Conservation (phyloP, 345 rosid genomes). For the Eucalyptus curtisii region DNA sequence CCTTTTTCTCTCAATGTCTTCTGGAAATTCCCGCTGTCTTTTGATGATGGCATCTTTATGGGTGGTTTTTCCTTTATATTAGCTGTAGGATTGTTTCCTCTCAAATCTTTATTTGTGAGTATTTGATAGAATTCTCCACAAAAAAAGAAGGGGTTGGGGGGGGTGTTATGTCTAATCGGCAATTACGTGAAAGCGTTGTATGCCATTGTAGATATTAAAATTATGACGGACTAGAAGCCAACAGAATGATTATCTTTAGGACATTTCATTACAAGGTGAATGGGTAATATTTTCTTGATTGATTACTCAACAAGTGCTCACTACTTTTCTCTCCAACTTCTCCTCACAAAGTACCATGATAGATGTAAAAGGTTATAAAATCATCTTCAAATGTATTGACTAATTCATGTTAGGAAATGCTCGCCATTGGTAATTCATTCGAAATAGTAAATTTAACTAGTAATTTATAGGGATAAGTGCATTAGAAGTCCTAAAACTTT, state of each 20-base stretch:
- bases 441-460: background rate
- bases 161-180: background rate
- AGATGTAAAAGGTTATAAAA: background rate
- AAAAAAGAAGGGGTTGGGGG: accelerated
- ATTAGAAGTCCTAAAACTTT: too few species aligned
- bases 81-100: background rate
- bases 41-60: background rate
- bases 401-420: background rate
- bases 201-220: background rate
- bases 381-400: background rate
- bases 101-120: background rate
- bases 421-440: background rate
- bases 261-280: background rate
- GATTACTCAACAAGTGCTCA: background rate
- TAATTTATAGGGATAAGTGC: background rate
- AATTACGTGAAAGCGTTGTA: background rate
- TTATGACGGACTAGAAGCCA: background rate
- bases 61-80: background rate
- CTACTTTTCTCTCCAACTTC: background rate
- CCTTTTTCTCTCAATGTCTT: background rate
- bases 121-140: background rate
- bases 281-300: background rate
- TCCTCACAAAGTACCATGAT: background rate
- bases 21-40: background rate
- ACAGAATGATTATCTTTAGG: background rate